These are phyloP conservation scores for Gymnopilus junonius DNA, from an alignment of 768 basidiomycete species.

Conservation along the genomic window DNA sequence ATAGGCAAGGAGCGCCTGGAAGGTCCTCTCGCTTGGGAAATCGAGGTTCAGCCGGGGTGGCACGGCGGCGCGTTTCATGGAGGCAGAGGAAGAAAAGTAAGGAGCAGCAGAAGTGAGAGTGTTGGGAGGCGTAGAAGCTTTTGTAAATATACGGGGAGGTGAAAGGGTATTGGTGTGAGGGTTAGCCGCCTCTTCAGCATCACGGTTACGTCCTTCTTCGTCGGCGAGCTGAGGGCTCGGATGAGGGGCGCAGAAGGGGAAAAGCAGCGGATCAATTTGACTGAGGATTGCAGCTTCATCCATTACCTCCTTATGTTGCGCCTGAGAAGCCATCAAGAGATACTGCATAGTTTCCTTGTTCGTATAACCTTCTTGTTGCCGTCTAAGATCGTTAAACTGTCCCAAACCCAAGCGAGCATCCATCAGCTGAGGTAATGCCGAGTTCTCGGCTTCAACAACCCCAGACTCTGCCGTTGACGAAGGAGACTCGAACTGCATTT, in stretches of 20 bases:
- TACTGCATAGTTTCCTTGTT: conserved; percentile 18
- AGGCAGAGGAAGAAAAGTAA: conserved; percentile 11
- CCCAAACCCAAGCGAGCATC: conserved; percentile 1
- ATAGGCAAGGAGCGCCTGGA: conserved; percentile 31
- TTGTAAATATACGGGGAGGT: not conserved
- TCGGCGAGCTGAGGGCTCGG: not conserved
- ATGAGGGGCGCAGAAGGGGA: conserved; percentile 16
- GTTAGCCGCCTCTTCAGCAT: not conserved
- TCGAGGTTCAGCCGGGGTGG: conserved; percentile 33
- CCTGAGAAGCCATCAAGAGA: conserved; percentile 18
- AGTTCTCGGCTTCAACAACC: not conserved
- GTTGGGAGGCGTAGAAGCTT: not conserved
- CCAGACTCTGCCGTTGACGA: too few relatives aligned
- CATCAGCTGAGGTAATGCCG: not conserved
- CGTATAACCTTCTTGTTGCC: not conserved
- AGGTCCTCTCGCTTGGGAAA: conserved; percentile 27
- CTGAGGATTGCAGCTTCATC: conserved; percentile 10
- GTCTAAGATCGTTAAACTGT: not conserved
- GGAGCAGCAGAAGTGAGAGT: conserved; percentile 10
- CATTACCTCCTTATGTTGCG: conserved; percentile 8
- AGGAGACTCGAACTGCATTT: conserved; percentile 22
- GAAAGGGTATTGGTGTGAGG: not conserved
- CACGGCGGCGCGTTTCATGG: conserved; percentile 31
- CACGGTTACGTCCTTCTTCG: not conserved
- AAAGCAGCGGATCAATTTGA: conserved; percentile 34